phyloP scores from a whole-genome alignment of 495 filamentous ascomycete genomes.

The Tuber melanosporum region DNA sequence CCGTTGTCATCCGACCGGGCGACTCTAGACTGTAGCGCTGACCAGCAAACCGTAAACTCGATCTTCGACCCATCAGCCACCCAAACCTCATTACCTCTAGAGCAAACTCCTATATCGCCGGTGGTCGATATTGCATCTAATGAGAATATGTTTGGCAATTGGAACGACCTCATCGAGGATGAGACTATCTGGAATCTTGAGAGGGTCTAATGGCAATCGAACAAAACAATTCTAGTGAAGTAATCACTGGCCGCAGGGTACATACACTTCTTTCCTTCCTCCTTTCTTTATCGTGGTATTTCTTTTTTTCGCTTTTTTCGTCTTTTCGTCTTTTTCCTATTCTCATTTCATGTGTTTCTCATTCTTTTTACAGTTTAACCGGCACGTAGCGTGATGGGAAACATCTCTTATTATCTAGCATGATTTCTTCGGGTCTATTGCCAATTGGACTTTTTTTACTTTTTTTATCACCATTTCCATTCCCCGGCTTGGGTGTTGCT shows the following conservation, averaged over 20 bases:
- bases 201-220: conserved; percentile 19
- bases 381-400: conserved; percentile 6
- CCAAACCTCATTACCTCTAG: conserved; percentile 25
- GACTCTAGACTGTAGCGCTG: conserved; percentile 23
- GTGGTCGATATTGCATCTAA: conserved; percentile 1
- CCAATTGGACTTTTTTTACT: not conserved
- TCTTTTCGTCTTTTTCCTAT: not conserved
- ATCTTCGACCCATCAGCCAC: conserved; percentile 2
- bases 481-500: not conserved
- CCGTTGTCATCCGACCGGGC: conserved; percentile 23
- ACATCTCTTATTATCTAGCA: conserved; percentile 13
- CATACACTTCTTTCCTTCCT: conserved; percentile 12
- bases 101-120: conserved; percentile 23
- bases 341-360: conserved; percentile 3
- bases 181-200: not conserved
- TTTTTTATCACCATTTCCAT: not conserved
- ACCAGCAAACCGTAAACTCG: conserved; percentile 11
- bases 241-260: conserved; percentile 30
- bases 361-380: conserved; percentile 5
- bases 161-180: not conserved
- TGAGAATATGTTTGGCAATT: not conserved
- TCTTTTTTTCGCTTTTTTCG: conserved; percentile 8
- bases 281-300: conserved; percentile 13
- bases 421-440: conserved; percentile 4
- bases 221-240: conserved; percentile 8